These are phyloP conservation scores for Sedum album DNA, from an alignment of 164 flowering plant genomes.

Conservation along the genomic window DNA sequence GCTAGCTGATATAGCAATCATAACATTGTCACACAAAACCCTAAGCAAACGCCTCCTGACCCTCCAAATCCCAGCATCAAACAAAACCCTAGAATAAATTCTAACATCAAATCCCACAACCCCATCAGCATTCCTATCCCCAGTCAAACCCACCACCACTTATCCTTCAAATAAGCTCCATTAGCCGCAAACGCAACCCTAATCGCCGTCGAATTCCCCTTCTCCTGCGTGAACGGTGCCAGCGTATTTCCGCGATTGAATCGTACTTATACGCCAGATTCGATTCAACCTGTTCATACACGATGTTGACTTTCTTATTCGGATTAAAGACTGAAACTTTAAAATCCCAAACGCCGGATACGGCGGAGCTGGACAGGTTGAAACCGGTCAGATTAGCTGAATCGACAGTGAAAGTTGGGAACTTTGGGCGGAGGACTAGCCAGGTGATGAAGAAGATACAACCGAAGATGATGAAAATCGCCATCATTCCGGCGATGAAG, in stretches of 20 bases:
- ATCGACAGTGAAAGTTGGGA: conserved; percentile 48
- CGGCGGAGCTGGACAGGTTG: conserved; percentile 18
- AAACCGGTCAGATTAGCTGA: conserved; percentile 37
- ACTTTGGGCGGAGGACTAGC: conserved; percentile 60
- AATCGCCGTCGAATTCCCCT: conserved; percentile 24
- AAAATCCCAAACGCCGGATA: conserved; percentile 27
- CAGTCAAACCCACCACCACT: conserved; percentile 15
- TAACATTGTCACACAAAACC: conserved; percentile 39
- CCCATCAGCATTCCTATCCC: conserved; percentile 28
- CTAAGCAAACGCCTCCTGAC: conserved; percentile 29
- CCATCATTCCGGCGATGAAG: conserved; percentile 22
- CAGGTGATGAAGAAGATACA: conserved; percentile 30
- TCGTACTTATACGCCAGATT: conserved; percentile 13
- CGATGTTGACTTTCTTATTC: conserved; percentile 46
- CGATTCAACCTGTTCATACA: conserved; percentile 25
- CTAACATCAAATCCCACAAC: conserved; percentile 33
- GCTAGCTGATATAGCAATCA: conserved; percentile 14
- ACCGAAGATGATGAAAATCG: conserved; percentile 23
- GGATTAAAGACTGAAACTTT: conserved; percentile 43
- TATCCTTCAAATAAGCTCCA: conserved; percentile 22
- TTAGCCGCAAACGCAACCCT: conserved; percentile 27
- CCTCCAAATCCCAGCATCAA: conserved; percentile 42
- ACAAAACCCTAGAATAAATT: conserved; percentile 30
- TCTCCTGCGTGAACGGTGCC: conserved; percentile 47
- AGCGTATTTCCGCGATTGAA: conserved; percentile 27